A percentile compares a stretch with the other conserved stretches of the same genome.
Evolutionary conservation across 768 basidiomycete species (phyloP).

Genomic region (Leccinum broughii): DNA sequence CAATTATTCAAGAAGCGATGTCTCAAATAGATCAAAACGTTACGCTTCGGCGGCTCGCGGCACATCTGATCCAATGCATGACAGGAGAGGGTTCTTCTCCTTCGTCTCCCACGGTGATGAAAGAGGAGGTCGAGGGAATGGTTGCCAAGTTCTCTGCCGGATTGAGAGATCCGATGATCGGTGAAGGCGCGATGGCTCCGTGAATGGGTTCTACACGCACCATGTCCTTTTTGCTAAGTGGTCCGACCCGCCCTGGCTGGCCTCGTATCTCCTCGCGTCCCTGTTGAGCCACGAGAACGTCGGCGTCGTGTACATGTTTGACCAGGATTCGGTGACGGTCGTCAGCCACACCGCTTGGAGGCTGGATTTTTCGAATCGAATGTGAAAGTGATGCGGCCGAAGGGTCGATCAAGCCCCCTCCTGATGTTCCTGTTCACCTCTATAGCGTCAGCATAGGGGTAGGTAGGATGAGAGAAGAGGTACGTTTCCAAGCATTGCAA

Average conservation of each 20-base stretch:
- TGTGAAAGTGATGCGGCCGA: conserved; percentile 36
- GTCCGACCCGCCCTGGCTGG: conserved; percentile 35
- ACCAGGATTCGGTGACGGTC: conserved; percentile 30
- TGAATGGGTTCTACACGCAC: neutral
- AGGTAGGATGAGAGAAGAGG: conserved; percentile 16
- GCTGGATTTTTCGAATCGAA: conserved; percentile 39
- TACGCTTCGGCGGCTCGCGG: conserved; percentile 33
- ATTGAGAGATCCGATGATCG: conserved; percentile 8
- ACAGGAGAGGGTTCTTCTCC: neutral
- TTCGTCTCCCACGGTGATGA: neutral
- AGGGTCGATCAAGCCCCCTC: conserved; percentile 19
- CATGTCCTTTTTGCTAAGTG: conserved; percentile 34
- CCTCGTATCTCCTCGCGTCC: conserved; percentile 38
- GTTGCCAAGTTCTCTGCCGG: conserved; percentile 36
- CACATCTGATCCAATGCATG: conserved; percentile 23
- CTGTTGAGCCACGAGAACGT: conserved; percentile 28
- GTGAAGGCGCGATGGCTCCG: neutral
- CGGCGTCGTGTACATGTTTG: conserved; percentile 35
- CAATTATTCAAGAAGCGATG: conserved; percentile 13
- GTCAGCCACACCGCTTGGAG: conserved; percentile 51
- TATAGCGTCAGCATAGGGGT: conserved; percentile 12
- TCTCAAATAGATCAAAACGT: conserved; percentile 36
- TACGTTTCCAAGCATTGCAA: conserved; percentile 29
- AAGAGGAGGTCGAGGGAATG: conserved; percentile 34
- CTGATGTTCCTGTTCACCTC: conserved; percentile 41